Base-by-base conservation (phyloP, 805 yeast species). In the Kodamaea hsintzibuensis region DNA sequence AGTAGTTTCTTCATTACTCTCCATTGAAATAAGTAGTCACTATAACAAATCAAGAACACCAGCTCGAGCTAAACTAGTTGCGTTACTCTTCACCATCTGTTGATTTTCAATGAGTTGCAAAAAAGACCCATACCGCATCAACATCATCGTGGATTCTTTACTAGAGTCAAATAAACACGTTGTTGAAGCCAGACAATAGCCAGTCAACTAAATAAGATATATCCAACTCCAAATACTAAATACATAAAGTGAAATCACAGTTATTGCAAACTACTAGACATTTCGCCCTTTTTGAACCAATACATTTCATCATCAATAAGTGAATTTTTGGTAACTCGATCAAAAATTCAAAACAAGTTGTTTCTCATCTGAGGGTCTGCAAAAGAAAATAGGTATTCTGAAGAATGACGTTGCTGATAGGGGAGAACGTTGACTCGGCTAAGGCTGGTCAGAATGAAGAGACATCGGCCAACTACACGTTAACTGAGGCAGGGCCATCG, bases 341-440 rank as follows among this genome's bases (percentile, higher is more conserved):
- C 48, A 45, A 45, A 45, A 45, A 45, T 45, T 42, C 48, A 45
- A 45, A 45, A 45, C 48, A 45, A 18, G 18, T 27, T 45, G 18
- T 18, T 22, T 16, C 39, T 27, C 48, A 45, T 27, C 48, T 22
- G 27, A 35, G 16, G 13, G 35, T 43, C 38, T 16, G 19, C 44
- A 10, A 40, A 17, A 10, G 19, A 14, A 40, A 17, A 40, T 40
- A 17, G 44, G 19, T 40, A 40, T 16, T 14, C 44, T 17, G 19
- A 40, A 16, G 44, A 40, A 16, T 40, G 25, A 16, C 44, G 14
- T 38, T 19, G 44, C 44, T 40, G 44, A 40, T 17, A 40, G 44
- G 25, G 44, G 38, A 45, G 16, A 27, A 45, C 7, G 33, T 14
- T 25, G n/a, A 27, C 37, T 27, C 38, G 30, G 39, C 30, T 18